Evolutionary conservation across 768 basidiomycete genomes (phyloP), one percentile per base, ranked within the genome.

Genomic region (Phlegmacium glaucopus): DNA sequence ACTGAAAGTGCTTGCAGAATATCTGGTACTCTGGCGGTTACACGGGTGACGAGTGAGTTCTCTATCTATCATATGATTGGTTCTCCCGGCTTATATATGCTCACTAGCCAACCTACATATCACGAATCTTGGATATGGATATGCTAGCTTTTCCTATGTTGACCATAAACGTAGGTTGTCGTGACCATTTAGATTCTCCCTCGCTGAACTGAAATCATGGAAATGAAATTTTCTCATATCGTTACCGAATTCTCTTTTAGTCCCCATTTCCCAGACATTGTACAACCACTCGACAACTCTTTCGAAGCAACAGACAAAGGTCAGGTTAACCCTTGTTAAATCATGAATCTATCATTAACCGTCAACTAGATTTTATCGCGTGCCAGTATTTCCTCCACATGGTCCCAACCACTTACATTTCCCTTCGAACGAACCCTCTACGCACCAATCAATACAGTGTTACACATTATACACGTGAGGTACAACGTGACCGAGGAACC

Each of bases 171-270:
- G 94, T 95, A 58, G 52, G 89, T 77, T 13, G 10, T 30, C 39
- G n/a, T 5, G 5, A 29, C 1, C 27, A 15, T 16, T 27, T 9
- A 12, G 9, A 30, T 29, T 2, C 12, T 28, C 10, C 9, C 16
- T 17, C 16, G 39, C 5, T 22, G 3, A 9, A 26, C 35, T 45
- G 12, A 45, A 10, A n/a, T 10, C 12, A 6, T 26, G 95, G 93
- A 85, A 55, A 94, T 97, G 91, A 99, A 99, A 61, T 78, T 99
- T 29, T 93, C 91, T 3, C 95, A 98, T 71, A 83, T 96, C 52
- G 94, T 98, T 60, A 85, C 85, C 44, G 95, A 99, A 65, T 96
- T 97, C 63, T 96, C 94, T 0, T 98, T 98, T 53, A 95, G 95
- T 1, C 90, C 94, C 2, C 85, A 87, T 72, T 97, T 96, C 74